phyloP scores from a whole-genome alignment of 2,329 filamentous ascomycete genomes.

The Fusarium guadeloupense region DNA sequence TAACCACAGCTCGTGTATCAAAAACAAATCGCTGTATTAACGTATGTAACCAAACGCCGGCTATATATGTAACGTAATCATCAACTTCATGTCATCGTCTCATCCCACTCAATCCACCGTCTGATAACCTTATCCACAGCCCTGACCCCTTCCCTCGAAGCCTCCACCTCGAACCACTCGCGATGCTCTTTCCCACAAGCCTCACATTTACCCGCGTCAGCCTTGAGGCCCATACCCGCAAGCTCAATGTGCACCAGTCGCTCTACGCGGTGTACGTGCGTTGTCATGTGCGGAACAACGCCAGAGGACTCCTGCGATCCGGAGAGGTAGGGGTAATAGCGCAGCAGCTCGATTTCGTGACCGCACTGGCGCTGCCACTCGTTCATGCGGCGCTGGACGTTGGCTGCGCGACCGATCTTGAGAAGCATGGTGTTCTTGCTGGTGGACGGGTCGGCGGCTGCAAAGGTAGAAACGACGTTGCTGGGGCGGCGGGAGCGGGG shows the following conservation, averaged over 20 bases:
- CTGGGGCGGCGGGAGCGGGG: constrained; percentile 59
- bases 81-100: constrained; percentile 49
- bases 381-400: constrained; percentile 89
- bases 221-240: constrained; percentile 65
- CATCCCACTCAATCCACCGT: constrained; percentile 88
- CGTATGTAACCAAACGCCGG: constrained; percentile 19
- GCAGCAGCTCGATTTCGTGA: constrained; percentile 84
- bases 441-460: constrained; percentile 44
- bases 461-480: constrained; percentile 64
- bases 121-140: constrained; percentile 75
- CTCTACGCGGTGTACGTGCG: constrained; percentile 88
- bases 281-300: constrained; percentile 71
- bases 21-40: constrained; percentile 19
- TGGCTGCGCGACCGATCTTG: constrained; percentile 75
- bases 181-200: constrained; percentile 85
- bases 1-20: neutral
- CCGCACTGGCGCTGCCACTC: constrained; percentile 96
- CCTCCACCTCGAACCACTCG: constrained; percentile 95
- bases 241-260: constrained; percentile 90
- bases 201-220: constrained; percentile 68
- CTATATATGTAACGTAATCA: constrained; percentile 24
- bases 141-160: constrained; percentile 73
- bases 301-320: constrained; percentile 48
- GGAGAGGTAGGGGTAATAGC: constrained; percentile 87
- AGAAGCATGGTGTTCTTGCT: constrained; percentile 66